Base-by-base conservation (phyloP, 2,329 filamentous ascomycete genomes). In the Xylariaceae sp. region DNA sequence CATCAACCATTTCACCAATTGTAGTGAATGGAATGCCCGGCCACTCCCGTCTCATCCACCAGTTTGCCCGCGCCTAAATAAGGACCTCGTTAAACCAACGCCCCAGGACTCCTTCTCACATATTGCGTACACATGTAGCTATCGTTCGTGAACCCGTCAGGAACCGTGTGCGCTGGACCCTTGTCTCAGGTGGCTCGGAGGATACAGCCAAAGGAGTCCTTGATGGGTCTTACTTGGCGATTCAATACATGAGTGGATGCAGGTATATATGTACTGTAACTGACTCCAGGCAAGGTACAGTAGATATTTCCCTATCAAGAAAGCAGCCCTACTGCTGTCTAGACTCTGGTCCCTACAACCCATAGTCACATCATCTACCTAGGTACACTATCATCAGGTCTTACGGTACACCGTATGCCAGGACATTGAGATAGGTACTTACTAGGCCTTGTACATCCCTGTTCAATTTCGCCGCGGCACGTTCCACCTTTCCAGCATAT, bases 181-280 rank as follows among this genome's bases (percentile, higher is more conserved):
- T 41, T 61, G 58, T 61, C 55, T 61, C 51, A 61, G 53, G 57
- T 56, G 34, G 45, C 41, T 47, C 56, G 34, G 53, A 59, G 39
- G 49, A 54, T 53, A 61, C 48, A 53, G 56, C 46, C 45, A 37
- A 34, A 51, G 39, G 14, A 51, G 44, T 34, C 33, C 40, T 52
- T 49, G 47, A 53, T 43, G 29, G 43, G 53, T 58, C 51, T 50
- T 51, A 40, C 46, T 56, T 61, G 54, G 58, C 58, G 58, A 58
- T 56, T 39, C 47, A 41, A 53, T 55, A 44, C 50, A 51, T 46
- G 43, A 44, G 24, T 48, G 33, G 36, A 45, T 53, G 44, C 48
- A 57, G 39, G 53, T 52, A 52, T 23, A 23, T 21, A 59, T 52
- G 52, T 58, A 50, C 50, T 46, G 28, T 37, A 48, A 51, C 52